Conservation (phyloP, 257 asterid species). For the Penstemon newberryi region DNA sequence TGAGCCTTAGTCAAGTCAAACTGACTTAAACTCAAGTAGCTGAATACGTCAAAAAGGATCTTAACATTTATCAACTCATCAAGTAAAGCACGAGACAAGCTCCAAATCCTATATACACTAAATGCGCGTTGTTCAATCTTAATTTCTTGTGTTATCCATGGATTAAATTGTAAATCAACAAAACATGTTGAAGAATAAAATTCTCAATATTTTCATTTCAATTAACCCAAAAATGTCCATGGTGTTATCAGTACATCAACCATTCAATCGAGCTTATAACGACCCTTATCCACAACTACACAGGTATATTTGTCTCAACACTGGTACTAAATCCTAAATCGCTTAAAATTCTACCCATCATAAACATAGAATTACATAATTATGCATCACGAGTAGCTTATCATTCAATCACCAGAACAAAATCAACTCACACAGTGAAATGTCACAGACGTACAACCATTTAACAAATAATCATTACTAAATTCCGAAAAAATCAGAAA, state of each 20-base stretch:
- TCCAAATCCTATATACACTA: background rate
- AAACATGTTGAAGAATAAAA: too few relatives aligned
- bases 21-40: conserved; percentile 4
- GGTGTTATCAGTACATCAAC: background rate
- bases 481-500: background rate
- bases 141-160: background rate
- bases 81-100: background rate
- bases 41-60: background rate
- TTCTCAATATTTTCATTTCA: too few relatives aligned
- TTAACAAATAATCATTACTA: background rate
- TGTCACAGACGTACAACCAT: background rate
- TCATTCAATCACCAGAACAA: conserved; percentile 13
- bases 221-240: too few relatives aligned
- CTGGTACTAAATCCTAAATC: background rate
- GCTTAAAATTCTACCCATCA: background rate
- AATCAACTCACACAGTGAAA: background rate
- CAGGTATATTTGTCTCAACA: background rate
- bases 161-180: too few relatives aligned
- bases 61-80: conserved; percentile 7
- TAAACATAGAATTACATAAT: background rate
- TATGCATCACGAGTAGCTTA: background rate
- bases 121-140: background rate
- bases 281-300: conserved; percentile 21
- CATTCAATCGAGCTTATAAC: background rate
- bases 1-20: too few relatives aligned